Evolutionary conservation across 371 early-diverging fungal species (phyloP), one percentile per base, ranked within the genome.

Genomic region (Rhizomucor pusillus): DNA sequence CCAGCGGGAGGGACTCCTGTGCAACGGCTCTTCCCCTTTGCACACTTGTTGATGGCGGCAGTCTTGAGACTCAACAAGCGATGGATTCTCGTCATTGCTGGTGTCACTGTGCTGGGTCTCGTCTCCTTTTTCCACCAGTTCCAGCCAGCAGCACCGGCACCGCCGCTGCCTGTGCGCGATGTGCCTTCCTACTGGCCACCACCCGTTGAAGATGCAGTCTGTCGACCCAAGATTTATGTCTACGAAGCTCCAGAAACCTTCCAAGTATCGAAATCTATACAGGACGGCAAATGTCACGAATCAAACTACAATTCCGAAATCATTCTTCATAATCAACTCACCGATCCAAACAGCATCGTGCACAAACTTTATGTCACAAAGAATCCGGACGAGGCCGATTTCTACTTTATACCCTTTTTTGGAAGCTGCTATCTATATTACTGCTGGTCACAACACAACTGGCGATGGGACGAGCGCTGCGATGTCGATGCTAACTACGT

Each of bases 381-480:
- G 46, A 61, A 79, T 41, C 79, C 82, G 9, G 74, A 76, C 46
- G 75, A 78, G 57, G 82, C 79, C 12, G 73, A 72, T 45, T 75
- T 78, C 52, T 82, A 72, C 44, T 78, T 71, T 59, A 75, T 82
- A 44, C 82, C 79, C 33, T 82, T 82, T 53, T 73, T 79, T 66
- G 82, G 80, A 10, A 69, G 71, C 46, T 78, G 78, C 49, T 82
- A 77, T 54, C 64, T 82, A 2, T 76, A 73, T 44, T 53, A 77
- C 45, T 77, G 78, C 25, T 77, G 78, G 78, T 57, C 65, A 7
- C 40, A 63, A 43, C 57, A 57, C n/a, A 57, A 60, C 16, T 78
- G 78, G 73, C 65, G 66, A 9, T 79, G 77, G 75, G 65, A 76
- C 50, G 70, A 71, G 36, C 72, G 79, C 1, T 79, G 80, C 43